A percentile compares a stretch with the other conserved stretches of the same genome.
Conservation (phyloP, 768 basidiomycete species). For the Dacryopinax primogenitus region DNA sequence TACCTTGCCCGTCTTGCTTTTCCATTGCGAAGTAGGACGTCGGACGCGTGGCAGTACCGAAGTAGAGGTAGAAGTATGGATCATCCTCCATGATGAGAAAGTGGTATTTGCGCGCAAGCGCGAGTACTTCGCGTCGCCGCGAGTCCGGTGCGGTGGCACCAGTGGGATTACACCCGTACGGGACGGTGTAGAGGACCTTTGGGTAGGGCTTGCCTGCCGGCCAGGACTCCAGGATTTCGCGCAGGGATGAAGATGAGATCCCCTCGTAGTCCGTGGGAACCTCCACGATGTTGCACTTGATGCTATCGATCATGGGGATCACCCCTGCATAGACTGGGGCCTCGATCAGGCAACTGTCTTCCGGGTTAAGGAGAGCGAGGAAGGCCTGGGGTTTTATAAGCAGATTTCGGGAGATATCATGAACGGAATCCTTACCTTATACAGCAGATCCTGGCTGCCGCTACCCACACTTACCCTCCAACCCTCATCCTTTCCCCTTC, state of each 20-base stretch:
- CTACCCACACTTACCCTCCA: conserved; percentile 70
- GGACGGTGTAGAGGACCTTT: conserved; percentile 69
- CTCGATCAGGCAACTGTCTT: conserved; percentile 72
- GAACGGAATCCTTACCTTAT: conserved; percentile 44
- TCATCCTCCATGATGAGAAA: conserved; percentile 83
- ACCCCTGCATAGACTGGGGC: conserved; percentile 61
- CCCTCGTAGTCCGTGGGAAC: conserved; percentile 66
- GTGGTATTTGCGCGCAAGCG: conserved; percentile 56
- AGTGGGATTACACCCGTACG: conserved; percentile 80
- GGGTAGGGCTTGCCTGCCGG: conserved; percentile 57
- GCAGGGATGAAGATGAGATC: conserved; percentile 46
- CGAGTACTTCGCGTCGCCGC: conserved; percentile 57
- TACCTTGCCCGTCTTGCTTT: conserved; percentile 35
- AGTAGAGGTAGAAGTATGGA: conserved; percentile 59
- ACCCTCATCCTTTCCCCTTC: conserved; percentile 43
- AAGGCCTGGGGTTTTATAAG: conserved; percentile 42
- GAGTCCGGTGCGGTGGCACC: conserved; percentile 62
- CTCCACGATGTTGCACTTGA: conserved; percentile 49
- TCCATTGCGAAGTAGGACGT: conserved; percentile 78
- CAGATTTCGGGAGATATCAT: background rate
- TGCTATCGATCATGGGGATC: conserved; percentile 46
- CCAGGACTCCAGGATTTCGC: conserved; percentile 60
- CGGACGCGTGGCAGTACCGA: conserved; percentile 46
- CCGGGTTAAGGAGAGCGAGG: conserved; percentile 55
- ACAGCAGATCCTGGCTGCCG: conserved; percentile 82